These are phyloP conservation scores for Microbotryum saponariae DNA, from an alignment of 1,284 basidiomycete species.

Conservation along the genomic window DNA sequence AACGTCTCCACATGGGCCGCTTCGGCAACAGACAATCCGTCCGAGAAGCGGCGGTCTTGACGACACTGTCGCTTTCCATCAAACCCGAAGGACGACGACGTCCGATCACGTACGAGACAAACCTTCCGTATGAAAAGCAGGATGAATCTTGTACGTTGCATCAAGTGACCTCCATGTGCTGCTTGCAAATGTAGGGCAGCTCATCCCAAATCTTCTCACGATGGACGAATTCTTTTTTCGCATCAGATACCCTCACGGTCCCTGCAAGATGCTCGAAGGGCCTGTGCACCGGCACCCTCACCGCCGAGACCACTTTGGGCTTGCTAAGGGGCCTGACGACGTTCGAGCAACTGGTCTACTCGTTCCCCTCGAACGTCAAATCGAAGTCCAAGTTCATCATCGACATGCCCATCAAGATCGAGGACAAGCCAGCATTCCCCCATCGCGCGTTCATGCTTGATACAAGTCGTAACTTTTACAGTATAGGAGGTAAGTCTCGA, in stretches of 20 bases:
- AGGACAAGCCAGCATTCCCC: conserved; percentile 44
- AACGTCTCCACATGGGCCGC: too few species aligned
- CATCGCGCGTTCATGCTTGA: conserved; percentile 70
- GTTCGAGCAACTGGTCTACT: conserved; percentile 60
- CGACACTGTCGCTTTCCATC: conserved; percentile 29
- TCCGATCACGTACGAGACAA: neutral
- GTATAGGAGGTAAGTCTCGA: conserved; percentile 25
- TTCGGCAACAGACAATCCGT: too few species aligned
- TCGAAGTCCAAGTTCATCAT: conserved; percentile 37
- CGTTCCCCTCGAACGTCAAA: conserved; percentile 17
- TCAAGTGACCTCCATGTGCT: neutral
- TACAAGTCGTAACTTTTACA: conserved; percentile 58
- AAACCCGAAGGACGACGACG: too few species aligned
- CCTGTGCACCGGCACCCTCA: conserved; percentile 49
- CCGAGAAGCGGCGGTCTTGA: too few species aligned
- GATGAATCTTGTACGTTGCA: neutral
- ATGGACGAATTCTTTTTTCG: neutral
- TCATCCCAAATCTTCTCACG: neutral
- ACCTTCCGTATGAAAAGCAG: neutral
- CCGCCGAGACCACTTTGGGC: conserved; percentile 65
- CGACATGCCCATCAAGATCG: conserved; percentile 41
- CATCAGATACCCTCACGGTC: neutral
- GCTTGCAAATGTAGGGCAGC: neutral
- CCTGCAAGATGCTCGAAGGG: neutral
- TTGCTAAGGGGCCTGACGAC: conserved; percentile 73